Percentiles rank a stretch among this genome's conserved stretches.
Conservation (phyloP, 805 yeast species). For the Danielia reshetovae region DNA sequence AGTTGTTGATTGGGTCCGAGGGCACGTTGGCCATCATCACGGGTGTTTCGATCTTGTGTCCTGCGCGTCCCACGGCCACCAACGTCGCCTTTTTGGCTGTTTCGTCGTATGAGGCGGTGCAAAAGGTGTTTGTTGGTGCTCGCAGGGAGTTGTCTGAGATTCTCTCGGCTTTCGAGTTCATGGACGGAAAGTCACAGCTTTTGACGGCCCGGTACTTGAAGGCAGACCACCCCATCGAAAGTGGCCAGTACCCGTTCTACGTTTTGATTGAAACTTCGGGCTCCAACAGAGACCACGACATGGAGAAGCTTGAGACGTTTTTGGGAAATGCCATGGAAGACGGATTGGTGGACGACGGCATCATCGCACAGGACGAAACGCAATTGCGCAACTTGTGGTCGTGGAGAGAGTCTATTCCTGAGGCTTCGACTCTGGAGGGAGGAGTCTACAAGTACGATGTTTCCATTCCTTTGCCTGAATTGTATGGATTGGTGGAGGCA, state of each 20-base stretch:
- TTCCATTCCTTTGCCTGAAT: conserved; percentile 76
- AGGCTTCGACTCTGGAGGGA: conserved; percentile 78
- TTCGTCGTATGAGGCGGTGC: conserved; percentile 78
- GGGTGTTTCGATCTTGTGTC: conserved; percentile 85
- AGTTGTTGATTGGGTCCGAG: conserved; percentile 78
- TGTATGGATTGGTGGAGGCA: conserved; percentile 80
- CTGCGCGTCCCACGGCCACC: conserved; percentile 78
- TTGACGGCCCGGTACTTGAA: conserved; percentile 61
- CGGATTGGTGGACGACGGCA: conserved; percentile 86
- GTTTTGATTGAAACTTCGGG: conserved; percentile 95
- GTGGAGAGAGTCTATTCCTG: conserved; percentile 95
- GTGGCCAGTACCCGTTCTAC: conserved; percentile 76
- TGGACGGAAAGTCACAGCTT: conserved; percentile 72
- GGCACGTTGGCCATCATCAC: conserved; percentile 58
- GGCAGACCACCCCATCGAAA: conserved; percentile 72
- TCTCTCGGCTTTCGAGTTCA: conserved; percentile 88
- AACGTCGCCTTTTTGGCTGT: conserved; percentile 89
- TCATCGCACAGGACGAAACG: conserved; percentile 91
- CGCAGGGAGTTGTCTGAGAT: conserved; percentile 78
- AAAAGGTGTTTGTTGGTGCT: conserved; percentile 73
- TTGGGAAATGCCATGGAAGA: conserved; percentile 81
- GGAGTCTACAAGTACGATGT: conserved; percentile 98
- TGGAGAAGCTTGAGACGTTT: conserved; percentile 80
- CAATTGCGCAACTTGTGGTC: conserved; percentile 83
- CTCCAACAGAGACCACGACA: conserved; percentile 89